phyloP scores from a whole-genome alignment of 208 protist genomes.

The Acanthamoeba healyi region DNA sequence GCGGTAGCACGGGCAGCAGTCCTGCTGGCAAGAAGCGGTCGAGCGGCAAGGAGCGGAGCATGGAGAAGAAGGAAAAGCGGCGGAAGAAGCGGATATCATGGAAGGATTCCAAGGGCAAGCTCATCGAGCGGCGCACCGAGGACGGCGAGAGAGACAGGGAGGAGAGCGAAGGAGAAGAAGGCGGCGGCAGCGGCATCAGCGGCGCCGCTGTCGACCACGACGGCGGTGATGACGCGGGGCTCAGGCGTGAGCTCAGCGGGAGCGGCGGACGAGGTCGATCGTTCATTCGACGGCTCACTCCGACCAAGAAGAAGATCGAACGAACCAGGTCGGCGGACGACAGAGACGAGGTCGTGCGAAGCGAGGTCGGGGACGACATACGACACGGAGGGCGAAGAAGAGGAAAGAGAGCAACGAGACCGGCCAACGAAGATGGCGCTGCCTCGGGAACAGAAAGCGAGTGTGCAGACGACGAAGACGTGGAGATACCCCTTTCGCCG shows the following conservation, averaged over 20 bases:
- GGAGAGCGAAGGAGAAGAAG: not conserved
- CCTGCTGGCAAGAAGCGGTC: not conserved
- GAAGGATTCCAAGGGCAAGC: conserved; percentile 19
- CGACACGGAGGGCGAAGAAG: too few relatives aligned
- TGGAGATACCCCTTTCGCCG: not conserved
- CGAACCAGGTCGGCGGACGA: not conserved
- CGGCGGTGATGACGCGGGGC: not conserved
- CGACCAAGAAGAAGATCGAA: not conserved
- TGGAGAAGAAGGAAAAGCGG: conserved; percentile 19
- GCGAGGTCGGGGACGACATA: not conserved
- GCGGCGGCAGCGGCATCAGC: too few relatives aligned
- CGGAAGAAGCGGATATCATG: conserved; percentile 3
- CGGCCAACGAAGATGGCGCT: not conserved
- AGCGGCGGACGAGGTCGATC: not conserved
- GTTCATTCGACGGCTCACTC: not conserved
- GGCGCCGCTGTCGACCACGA: too few relatives aligned
- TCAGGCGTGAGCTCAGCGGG: not conserved
- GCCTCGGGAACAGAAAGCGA: not conserved
- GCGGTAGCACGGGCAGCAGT: not conserved
- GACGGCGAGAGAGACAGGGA: not conserved
- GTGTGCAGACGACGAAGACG: not conserved
- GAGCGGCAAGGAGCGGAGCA: not conserved
- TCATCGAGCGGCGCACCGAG: not conserved
- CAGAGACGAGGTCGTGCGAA: not conserved
- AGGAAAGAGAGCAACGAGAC: not conserved